Evolutionary conservation across 2,329 filamentous ascomycete species (phyloP), one percentile per base, ranked within the genome.

Genomic region (Neofusicoccum ribis): DNA sequence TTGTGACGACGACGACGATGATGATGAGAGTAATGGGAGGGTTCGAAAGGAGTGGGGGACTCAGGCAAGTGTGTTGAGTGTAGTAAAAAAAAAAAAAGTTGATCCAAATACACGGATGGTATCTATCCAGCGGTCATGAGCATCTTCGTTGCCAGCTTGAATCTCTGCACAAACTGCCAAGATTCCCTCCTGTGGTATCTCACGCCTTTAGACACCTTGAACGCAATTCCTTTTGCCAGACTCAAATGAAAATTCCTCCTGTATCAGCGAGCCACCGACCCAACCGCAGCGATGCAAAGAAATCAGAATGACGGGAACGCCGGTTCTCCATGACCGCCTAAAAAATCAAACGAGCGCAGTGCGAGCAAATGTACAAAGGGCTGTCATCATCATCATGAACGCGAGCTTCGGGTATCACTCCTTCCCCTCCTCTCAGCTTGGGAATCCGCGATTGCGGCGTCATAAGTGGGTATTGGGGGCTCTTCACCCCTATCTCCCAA

Each of bases 371-470:
- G 36, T 63, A 54, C 46, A 63, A 36, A n/a, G 31, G 37, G n/a
- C 43, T 50, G 43, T 65, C 52, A 23, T 65, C 51, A 50, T 23
- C 20, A 44, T 82, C 34, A 74, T 80, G 8, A 73, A 78, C 8
- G 69, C 72, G 5, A 74, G 72, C 60, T 31, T 34, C 67, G 14
- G 41, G 96, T 97, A 77, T 82, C 85, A 27, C 83, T 87, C 5
- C 82, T 97, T 0, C 84, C 97, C 0, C 80, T 84, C 46, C 91
- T 96, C n/a, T 86, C 89, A 54, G 81, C 97, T 83, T 84, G 1
- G 95, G 91, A 89, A 92, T 96, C 74, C 89, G 97, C 75, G 83
- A 93, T 83, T 1, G 91, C 92, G 66, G 91, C 91, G 75, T 88
- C 91, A 74, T 96, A 96, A 71, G 87, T 93, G 2, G 92, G 92